Conservation (phyloP, 2,329 filamentous ascomycete species). For the Alternaria sp. region DNA sequence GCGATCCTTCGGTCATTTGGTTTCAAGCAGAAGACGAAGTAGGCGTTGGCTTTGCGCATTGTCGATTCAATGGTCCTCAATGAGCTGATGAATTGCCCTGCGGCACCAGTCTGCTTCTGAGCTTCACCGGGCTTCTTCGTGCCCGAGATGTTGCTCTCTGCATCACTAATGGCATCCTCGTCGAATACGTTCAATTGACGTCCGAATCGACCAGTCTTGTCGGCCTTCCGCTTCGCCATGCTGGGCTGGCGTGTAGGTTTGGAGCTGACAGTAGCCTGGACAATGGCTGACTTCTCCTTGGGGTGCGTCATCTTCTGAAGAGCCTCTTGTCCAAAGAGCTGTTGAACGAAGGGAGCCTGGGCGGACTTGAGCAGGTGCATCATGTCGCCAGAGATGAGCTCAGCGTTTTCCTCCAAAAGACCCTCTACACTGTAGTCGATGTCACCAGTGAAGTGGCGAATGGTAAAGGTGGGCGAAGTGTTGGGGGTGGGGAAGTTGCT, state of each 20-base stretch:
- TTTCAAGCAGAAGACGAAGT: slow-evolving; percentile 97
- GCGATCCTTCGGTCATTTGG: slow-evolving; percentile 96
- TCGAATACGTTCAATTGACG: slow-evolving; percentile 47
- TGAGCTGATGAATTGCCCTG: slow-evolving; percentile 88
- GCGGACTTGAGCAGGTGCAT: slow-evolving; percentile 92
- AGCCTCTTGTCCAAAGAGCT: slow-evolving; percentile 95
- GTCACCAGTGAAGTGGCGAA: slow-evolving; percentile 95
- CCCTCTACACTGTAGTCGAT: slow-evolving; percentile 91
- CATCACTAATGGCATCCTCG: slow-evolving; percentile 57
- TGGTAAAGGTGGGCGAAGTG: slow-evolving; percentile 78
- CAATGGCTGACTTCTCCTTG: slow-evolving; percentile 84
- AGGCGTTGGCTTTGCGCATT: slow-evolving; percentile 84
- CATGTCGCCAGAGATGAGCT: slow-evolving; percentile 92
- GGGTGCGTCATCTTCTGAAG: slow-evolving; percentile 93
- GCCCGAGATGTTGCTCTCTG: slow-evolving; percentile 50
- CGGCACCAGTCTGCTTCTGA: slow-evolving; percentile 77
- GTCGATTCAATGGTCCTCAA: slow-evolving; percentile 91
- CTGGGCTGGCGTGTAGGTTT: slow-evolving; percentile 92
- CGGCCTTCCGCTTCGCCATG: slow-evolving; percentile 81
- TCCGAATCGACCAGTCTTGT: slow-evolving; percentile 57
- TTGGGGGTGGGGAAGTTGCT: slow-evolving; percentile 91
- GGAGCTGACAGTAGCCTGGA: slow-evolving; percentile 95
- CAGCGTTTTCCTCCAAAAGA: slow-evolving; percentile 92
- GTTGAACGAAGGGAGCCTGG: slow-evolving; percentile 85
- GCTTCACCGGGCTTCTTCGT: slow-evolving; percentile 44